phyloP scores from a whole-genome alignment of 345 rosid species.

The Excoecaria cochinchinensis region DNA sequence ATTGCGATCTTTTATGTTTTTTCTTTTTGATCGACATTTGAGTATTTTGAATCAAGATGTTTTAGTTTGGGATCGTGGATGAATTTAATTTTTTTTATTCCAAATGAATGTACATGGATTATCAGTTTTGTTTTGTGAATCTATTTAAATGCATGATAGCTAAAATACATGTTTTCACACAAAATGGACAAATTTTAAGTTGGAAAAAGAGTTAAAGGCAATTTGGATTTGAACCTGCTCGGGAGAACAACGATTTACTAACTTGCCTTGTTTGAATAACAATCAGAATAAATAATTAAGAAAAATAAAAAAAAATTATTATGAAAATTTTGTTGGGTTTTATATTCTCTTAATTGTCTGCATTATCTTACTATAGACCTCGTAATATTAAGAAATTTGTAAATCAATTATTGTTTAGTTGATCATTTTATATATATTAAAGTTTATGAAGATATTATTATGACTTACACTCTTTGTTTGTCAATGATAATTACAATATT shows the following conservation, averaged over 20 bases:
- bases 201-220: conserved; percentile 2
- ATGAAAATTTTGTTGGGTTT: too few species aligned
- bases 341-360: too few species aligned
- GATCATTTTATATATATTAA: too few species aligned
- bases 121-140: not conserved
- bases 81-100: not conserved
- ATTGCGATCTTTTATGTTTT: not conserved
- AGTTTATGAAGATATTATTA: not conserved
- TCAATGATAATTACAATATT: not conserved
- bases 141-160: not conserved
- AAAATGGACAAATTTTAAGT: not conserved
- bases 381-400: too few species aligned
- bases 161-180: not conserved
- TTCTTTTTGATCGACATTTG: not conserved
- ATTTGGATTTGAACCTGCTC: too few species aligned
- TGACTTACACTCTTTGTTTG: not conserved
- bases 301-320: too few species aligned
- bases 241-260: too few species aligned
- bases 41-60: conserved; percentile 5
- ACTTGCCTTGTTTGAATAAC: too few species aligned
- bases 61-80: conserved; percentile 2
- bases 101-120: not conserved
- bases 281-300: too few species aligned
- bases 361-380: too few species aligned
- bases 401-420: too few species aligned